phyloP scores from a whole-genome alignment of 306 rosid species.

The Elaeagnus macrophylla region DNA sequence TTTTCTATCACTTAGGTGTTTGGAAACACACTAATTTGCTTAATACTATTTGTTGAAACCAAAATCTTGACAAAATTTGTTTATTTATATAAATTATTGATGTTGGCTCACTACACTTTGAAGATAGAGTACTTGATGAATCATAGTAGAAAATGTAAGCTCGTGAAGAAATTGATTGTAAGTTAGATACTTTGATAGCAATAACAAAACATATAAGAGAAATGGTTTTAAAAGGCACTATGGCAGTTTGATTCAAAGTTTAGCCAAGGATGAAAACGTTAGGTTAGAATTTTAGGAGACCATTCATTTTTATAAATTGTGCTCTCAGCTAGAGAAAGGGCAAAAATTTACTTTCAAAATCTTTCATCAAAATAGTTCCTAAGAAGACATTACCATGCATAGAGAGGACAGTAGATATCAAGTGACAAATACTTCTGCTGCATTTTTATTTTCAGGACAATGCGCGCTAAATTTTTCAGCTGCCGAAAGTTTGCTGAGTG shows the following conservation, averaged over 20 bases:
- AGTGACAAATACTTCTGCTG: not conserved
- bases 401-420: not conserved
- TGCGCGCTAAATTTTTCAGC: slow-evolving; percentile 42
- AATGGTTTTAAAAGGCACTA: too few species aligned
- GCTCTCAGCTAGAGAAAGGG: not conserved
- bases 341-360: not conserved
- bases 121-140: too few species aligned
- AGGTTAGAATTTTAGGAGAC: not conserved
- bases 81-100: too few species aligned
- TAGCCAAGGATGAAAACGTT: not conserved
- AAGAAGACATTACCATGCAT: not conserved
- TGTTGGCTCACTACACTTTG: too few species aligned
- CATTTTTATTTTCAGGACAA: slow-evolving; percentile 36
- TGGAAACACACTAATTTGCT: too few species aligned
- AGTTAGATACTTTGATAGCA: too few species aligned
- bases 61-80: too few species aligned
- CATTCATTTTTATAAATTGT: not conserved
- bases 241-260: too few species aligned
- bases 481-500: slow-evolving; percentile 29
- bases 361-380: not conserved
- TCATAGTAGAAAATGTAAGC: too few species aligned
- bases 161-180: too few species aligned
- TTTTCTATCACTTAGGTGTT: not conserved
- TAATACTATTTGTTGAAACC: too few species aligned
- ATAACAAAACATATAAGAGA: too few species aligned